These are phyloP conservation scores for Breynia disticha DNA, from an alignment of 441 rosid species.

Conservation along the genomic window DNA sequence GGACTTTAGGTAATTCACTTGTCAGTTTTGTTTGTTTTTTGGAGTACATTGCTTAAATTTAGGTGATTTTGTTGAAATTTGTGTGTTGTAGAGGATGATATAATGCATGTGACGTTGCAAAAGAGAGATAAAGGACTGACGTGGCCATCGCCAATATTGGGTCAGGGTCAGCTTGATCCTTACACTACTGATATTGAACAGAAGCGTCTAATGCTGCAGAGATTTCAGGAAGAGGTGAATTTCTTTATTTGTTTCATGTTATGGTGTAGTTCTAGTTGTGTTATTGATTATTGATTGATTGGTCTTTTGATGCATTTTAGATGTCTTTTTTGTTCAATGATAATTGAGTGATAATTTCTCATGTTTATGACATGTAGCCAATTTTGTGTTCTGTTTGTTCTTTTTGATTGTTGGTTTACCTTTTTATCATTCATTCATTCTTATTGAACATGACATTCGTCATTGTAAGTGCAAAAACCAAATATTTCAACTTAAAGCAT, in stretches of 20 bases:
- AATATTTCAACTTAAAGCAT: too few relatives aligned
- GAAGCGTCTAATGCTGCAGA: constrained; percentile 84
- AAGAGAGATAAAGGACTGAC: constrained; percentile 92
- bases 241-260: neutral
- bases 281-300: neutral
- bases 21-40: neutral
- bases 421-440: too few relatives aligned
- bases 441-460: too few relatives aligned
- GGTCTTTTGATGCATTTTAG: neutral
- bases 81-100: constrained; percentile 57
- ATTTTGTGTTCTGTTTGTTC: too few relatives aligned
- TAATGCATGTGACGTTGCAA: constrained; percentile 80
- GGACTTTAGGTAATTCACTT: constrained; percentile 68
- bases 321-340: too few relatives aligned
- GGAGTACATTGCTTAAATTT: neutral
- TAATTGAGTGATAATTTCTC: too few relatives aligned
- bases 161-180: constrained; percentile 81
- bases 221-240: constrained; percentile 74
- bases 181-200: constrained; percentile 61
- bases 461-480: too few relatives aligned
- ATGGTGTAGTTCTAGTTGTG: neutral
- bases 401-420: too few relatives aligned
- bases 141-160: constrained; percentile 81
- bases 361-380: too few relatives aligned
- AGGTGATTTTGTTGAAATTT: constrained; percentile 10